Percentiles rank a stretch among this genome's conserved stretches.
Conservation (phyloP, 495 filamentous ascomycete genomes). For the Lophium mytilinum region DNA sequence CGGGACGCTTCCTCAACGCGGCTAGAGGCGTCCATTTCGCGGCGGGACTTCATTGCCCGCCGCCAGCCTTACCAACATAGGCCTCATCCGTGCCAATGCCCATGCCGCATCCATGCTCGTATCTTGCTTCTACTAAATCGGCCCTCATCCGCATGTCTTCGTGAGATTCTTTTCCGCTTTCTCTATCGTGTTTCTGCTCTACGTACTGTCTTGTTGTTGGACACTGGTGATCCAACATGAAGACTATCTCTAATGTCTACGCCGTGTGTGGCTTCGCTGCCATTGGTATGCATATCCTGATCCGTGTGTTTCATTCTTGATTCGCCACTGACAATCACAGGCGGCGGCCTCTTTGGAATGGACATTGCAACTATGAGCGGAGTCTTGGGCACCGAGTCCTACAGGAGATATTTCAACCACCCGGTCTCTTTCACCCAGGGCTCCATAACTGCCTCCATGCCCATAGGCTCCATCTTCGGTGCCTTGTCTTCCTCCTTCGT, state of each 20-base stretch:
- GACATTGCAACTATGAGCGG: slow-evolving; percentile 63
- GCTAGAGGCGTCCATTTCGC: no score
- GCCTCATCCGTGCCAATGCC: no score
- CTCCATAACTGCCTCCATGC: slow-evolving; percentile 57
- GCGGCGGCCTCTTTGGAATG: slow-evolving; percentile 61
- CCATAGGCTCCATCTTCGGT: slow-evolving; percentile 61
- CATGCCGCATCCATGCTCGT: no score
- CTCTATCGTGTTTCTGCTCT: background rate
- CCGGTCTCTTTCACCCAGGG: slow-evolving; percentile 43
- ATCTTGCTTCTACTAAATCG: no score
- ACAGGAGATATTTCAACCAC: slow-evolving; percentile 50
- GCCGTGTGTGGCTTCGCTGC: slow-evolving; percentile 54
- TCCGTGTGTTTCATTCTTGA: background rate
- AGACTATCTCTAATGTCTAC: slow-evolving; percentile 42
- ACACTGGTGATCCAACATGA: background rate
- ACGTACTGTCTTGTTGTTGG: background rate
- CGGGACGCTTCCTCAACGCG: no score
- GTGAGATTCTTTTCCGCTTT: background rate
- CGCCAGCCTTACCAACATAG: no score
- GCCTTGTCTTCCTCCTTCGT: slow-evolving; percentile 54
- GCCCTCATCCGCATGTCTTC: no score
- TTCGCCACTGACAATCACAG: slow-evolving; percentile 20
- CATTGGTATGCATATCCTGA: slow-evolving; percentile 40
- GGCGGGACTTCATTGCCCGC: no score
- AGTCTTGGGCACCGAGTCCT: slow-evolving; percentile 51